phyloP scores from a whole-genome alignment of 495 filamentous ascomycete species.

The Evansstolkia leycettana region DNA sequence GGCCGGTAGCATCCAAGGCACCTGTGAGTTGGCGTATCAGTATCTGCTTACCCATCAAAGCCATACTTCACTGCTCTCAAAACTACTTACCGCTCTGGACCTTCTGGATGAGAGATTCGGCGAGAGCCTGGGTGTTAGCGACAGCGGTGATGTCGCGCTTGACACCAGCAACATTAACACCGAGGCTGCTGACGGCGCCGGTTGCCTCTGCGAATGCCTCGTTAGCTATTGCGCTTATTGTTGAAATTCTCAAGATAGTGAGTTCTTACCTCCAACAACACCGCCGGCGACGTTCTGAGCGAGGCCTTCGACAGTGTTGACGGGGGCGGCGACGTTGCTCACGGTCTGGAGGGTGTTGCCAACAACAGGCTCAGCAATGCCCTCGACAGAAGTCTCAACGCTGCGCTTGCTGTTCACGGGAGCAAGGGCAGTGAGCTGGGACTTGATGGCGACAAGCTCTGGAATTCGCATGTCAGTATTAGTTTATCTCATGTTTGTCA shows the following conservation, averaged over 20 bases:
- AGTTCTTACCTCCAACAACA: no score
- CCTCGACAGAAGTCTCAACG: neutral
- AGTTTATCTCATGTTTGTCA: no score
- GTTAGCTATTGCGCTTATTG: constrained; percentile 1
- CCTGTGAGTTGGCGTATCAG: neutral
- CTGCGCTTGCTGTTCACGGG: constrained; percentile 6
- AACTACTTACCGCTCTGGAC: constrained; percentile 7
- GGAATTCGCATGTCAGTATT: no score
- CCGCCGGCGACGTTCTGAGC: constrained; percentile 1
- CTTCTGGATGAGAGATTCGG: neutral
- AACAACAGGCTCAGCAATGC: constrained; percentile 3
- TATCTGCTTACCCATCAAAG: no score
- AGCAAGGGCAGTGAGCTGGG: no score
- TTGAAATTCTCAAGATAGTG: no score
- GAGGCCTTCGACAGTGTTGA: neutral
- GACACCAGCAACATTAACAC: no score
- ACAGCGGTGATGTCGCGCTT: no score
- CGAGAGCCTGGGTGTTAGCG: neutral
- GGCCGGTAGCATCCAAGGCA: constrained; percentile 4
- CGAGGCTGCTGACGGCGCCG: constrained; percentile 1
- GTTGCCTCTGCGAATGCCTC: neutral
- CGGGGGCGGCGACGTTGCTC: constrained; percentile 2
- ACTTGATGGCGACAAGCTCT: constrained; percentile 1
- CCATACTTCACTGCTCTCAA: no score
- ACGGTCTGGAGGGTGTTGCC: constrained; percentile 2